A percentile compares a stretch with the other conserved stretches of the same genome.
phyloP scores from a whole-genome alignment of 257 asterid genomes.

The Lavandula angustifolia region DNA sequence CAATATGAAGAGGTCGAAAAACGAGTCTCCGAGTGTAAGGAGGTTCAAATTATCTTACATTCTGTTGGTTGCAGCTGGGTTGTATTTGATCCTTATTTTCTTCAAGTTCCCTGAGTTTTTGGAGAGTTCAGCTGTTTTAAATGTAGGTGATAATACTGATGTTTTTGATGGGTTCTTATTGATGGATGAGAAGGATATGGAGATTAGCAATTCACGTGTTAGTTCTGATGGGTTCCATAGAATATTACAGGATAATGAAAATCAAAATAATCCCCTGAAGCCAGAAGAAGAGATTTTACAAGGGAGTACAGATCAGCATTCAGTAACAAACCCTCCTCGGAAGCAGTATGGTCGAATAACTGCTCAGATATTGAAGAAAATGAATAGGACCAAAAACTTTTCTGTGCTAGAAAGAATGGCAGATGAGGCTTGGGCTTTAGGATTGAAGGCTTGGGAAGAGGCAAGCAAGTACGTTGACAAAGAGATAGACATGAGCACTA shows the following conservation, averaged over 20 bases:
- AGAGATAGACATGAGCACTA: conserved; percentile 62
- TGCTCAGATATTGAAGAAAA: conserved; percentile 50
- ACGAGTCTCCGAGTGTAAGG: conserved; percentile 60
- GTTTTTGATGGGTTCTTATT: conserved; percentile 43
- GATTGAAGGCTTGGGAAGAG: conserved; percentile 92
- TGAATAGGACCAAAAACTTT: conserved; percentile 51
- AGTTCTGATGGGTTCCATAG: conserved; percentile 55
- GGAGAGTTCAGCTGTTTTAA: conserved; percentile 58
- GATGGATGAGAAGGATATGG: conserved; percentile 41
- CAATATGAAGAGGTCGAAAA: conserved; percentile 72
- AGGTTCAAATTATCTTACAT: conserved; percentile 67
- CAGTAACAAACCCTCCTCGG: conserved; percentile 38
- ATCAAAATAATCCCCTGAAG: conserved; percentile 39
- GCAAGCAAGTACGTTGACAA: conserved; percentile 56
- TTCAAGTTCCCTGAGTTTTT: conserved; percentile 66
- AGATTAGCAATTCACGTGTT: conserved; percentile 40
- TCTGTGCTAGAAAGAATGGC: conserved; percentile 77
- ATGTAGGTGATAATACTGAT: conserved; percentile 39
- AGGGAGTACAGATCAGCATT: conserved; percentile 30
- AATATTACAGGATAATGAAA: conserved; percentile 49
- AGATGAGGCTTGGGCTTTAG: conserved; percentile 87
- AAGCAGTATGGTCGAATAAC: conserved; percentile 79
- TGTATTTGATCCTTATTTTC: conserved; percentile 69
- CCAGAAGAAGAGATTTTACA: conserved; percentile 38
- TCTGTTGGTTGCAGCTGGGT: conserved; percentile 61